phyloP scores from a whole-genome alignment of 345 rosid genomes.

The Salix viminalis region DNA sequence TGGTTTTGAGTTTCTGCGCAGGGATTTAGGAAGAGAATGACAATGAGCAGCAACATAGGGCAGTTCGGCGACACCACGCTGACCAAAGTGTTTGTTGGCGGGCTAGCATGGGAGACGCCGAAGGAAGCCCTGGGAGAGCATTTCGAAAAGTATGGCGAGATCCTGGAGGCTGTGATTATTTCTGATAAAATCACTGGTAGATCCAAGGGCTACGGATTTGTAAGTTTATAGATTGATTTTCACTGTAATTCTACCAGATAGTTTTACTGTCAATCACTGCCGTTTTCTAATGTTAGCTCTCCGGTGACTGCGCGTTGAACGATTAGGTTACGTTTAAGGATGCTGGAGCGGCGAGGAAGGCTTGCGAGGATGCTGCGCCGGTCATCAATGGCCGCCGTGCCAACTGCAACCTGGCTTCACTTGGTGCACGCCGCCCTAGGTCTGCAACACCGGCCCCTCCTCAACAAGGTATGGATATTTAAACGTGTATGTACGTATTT shows the following conservation, averaged over 20 bases:
- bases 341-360: constrained; percentile 74
- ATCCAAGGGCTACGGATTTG: constrained; percentile 99
- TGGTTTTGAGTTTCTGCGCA: neutral
- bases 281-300: neutral
- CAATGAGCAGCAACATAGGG: constrained; percentile 46
- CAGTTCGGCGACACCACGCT: constrained; percentile 86
- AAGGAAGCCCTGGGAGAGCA: constrained; percentile 80
- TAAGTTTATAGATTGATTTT: constrained; percentile 21
- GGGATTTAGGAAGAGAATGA: constrained; percentile 18
- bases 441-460: constrained; percentile 44
- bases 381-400: constrained; percentile 91
- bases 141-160: constrained; percentile 85
- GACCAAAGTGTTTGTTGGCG: constrained; percentile 96
- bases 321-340: constrained; percentile 89
- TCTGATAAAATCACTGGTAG: constrained; percentile 85
- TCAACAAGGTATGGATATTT: constrained; percentile 49
- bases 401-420: constrained; percentile 91
- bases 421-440: constrained; percentile 80
- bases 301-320: neutral
- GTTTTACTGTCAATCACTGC: no score
- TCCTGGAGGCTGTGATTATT: constrained; percentile 92
- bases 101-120: constrained; percentile 93
- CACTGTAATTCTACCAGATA: neutral
- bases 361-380: constrained; percentile 83
- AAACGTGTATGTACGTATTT: neutral